These are phyloP conservation scores for Drechslerella coelobrocha DNA, from an alignment of 2,329 filamentous ascomycete species.

Conservation along the genomic window DNA sequence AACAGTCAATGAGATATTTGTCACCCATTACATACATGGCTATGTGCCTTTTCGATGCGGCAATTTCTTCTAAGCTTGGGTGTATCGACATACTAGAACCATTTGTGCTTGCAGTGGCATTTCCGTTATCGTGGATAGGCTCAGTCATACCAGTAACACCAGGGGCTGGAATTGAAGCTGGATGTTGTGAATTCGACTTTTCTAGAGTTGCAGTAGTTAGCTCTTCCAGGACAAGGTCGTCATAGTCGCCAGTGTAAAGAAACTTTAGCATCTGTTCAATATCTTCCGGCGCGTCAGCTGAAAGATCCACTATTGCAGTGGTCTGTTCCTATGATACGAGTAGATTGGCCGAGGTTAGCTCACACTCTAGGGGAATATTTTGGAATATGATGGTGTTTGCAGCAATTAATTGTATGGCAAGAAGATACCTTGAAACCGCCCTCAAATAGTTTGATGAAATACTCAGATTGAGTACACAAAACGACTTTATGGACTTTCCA, in stretches of 20 bases:
- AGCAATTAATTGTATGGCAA: too few species aligned
- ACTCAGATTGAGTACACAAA: slow-evolving; percentile 30
- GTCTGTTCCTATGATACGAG: background rate
- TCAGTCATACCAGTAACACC: too few species aligned
- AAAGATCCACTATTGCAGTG: slow-evolving; percentile 9
- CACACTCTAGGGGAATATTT: too few species aligned
- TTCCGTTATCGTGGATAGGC: too few species aligned
- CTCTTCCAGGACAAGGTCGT: background rate
- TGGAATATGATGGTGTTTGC: too few species aligned
- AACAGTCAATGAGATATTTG: slow-evolving; percentile 15
- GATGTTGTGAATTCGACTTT: too few species aligned
- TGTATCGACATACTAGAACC: too few species aligned
- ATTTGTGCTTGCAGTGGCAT: too few species aligned
- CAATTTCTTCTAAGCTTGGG: too few species aligned
- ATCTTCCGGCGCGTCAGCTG: background rate
- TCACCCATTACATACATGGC: slow-evolving; percentile 26
- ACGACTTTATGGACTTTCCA: slow-evolving; percentile 38
- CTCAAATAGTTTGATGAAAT: slow-evolving; percentile 4
- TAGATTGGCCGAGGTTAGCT: too few species aligned
- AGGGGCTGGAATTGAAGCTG: too few species aligned
- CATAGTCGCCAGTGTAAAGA: slow-evolving; percentile 23
- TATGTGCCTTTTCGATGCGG: slow-evolving; percentile 4
- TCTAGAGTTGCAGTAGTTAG: too few species aligned
- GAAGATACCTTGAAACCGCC: background rate
- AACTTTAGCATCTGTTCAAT: slow-evolving; percentile 22